phyloP scores from a whole-genome alignment of 2,329 filamentous ascomycete genomes.

The Colletotrichum lindemuthianum region DNA sequence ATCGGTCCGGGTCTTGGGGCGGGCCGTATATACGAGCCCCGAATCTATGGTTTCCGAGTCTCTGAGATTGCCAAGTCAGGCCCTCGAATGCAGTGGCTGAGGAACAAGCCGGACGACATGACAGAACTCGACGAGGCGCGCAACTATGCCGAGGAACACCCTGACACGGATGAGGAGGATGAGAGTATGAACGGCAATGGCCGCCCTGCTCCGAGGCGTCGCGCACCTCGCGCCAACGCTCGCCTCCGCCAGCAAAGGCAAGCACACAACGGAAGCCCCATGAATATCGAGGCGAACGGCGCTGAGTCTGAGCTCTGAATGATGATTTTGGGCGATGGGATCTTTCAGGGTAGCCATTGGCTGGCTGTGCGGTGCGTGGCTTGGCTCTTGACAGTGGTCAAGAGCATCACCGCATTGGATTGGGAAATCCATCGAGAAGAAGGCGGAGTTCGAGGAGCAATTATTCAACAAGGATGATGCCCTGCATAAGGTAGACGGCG shows the following conservation, averaged over 20 bases:
- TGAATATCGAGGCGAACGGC: constrained; percentile 65
- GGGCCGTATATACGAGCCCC: constrained; percentile 89
- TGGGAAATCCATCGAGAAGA: neutral
- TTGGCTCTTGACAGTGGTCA: too few species aligned
- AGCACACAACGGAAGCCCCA: constrained; percentile 65
- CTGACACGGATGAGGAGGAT: constrained; percentile 68
- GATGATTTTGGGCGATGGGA: neutral
- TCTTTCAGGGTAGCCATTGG: neutral
- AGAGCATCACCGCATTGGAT: neutral
- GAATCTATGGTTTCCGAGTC: constrained; percentile 96
- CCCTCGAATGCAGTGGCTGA: constrained; percentile 96
- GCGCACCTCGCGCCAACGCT: constrained; percentile 51
- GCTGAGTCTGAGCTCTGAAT: constrained; percentile 64
- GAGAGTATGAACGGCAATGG: constrained; percentile 57
- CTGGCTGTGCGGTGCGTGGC: too few species aligned
- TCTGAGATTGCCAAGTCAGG: constrained; percentile 90
- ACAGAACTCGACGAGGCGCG: constrained; percentile 85
- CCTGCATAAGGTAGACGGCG: constrained; percentile 35
- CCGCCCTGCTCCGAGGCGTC: constrained; percentile 53
- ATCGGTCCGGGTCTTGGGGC: constrained; percentile 87
- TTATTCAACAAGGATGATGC: constrained; percentile 17
- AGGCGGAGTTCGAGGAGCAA: constrained; percentile 11
- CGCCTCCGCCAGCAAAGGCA: constrained; percentile 54
- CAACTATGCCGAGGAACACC: constrained; percentile 61
- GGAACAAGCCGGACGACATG: constrained; percentile 82